Percentiles rank a stretch among this genome's conserved stretches.
Conservation (phyloP, 2,329 filamentous ascomycete species). For the Calonectria pseudoreteaudii region DNA sequence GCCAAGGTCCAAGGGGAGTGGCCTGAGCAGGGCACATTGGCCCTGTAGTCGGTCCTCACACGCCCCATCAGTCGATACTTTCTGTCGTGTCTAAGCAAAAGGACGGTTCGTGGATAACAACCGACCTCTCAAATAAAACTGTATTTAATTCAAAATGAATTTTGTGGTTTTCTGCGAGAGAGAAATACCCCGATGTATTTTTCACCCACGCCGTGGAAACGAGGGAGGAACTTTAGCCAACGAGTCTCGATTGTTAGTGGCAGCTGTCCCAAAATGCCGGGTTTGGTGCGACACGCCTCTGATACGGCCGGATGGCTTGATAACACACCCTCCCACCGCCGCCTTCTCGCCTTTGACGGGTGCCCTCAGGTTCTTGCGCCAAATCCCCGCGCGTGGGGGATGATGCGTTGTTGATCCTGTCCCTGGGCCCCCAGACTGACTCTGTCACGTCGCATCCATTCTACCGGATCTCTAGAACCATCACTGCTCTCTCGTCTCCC, state of each 20-base stretch:
- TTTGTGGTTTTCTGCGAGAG: not conserved
- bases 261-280: not conserved
- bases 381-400: constrained; percentile 15
- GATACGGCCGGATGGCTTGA: not conserved
- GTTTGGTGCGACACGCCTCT: not conserved
- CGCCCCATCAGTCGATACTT: not conserved
- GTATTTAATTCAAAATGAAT: no score
- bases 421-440: not conserved
- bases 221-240: not conserved
- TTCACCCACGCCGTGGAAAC: not conserved
- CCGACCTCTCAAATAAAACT: not conserved
- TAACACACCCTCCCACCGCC: constrained; percentile 5
- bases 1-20: not conserved
- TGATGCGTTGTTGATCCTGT: not conserved
- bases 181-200: not conserved
- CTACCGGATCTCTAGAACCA: not conserved
- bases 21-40: not conserved
- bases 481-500: not conserved
- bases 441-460: not conserved
- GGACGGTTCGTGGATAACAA: not conserved
- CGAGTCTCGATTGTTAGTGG: constrained; percentile 8
- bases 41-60: not conserved
- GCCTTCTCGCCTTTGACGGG: not conserved
- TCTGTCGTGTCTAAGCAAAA: not conserved
- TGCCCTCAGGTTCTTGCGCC: not conserved